A percentile compares a stretch with the other conserved stretches of the same genome.
Conservation (phyloP, 177 flowering plant genomes). For the Vitis hybrid region DNA sequence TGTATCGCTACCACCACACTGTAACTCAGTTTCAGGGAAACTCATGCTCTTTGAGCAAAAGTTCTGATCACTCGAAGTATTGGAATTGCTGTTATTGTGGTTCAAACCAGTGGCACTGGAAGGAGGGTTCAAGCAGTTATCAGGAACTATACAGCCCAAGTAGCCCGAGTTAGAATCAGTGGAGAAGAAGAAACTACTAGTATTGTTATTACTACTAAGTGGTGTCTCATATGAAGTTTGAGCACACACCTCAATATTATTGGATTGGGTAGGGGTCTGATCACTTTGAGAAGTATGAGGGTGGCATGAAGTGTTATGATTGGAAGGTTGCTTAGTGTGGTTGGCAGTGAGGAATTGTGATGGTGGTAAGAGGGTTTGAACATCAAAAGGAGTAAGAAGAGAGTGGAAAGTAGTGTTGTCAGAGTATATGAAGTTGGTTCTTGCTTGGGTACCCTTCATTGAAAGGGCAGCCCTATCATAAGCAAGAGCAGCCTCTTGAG, state of each 20-base stretch:
- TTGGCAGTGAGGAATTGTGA: constrained; percentile 21
- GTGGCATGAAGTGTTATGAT: constrained; percentile 17
- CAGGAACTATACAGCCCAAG: constrained; percentile 77
- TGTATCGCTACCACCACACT: constrained; percentile 8
- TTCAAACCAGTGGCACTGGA: constrained; percentile 10
- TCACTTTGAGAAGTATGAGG: constrained; percentile 3
- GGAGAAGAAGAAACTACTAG: constrained; percentile 32
- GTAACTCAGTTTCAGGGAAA: constrained; percentile 20
- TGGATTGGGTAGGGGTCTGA: constrained; percentile 13
- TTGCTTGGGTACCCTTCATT: constrained; percentile 91
- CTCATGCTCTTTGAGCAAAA: constrained; percentile 3
- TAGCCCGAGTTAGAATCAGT: constrained; percentile 67
- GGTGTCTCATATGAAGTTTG: constrained; percentile 22
- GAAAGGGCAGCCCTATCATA: constrained; percentile 97
- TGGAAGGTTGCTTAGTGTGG: constrained; percentile 14
- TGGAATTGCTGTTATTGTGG: constrained; percentile 5
- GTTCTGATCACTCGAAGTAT: constrained; percentile 11
- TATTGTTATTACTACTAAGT: constrained; percentile 6
- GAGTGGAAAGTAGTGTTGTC: constrained; percentile 44
- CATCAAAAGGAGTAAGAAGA: constrained; percentile 43
- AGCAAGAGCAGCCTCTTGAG: constrained; percentile 96
- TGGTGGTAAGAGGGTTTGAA: constrained; percentile 34
- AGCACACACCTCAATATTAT: not conserved
- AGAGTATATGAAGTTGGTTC: constrained; percentile 88
- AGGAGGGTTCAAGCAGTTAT: constrained; percentile 59